Percentiles rank a stretch among this genome's conserved stretches.
Evolutionary conservation across 352 stramenopile species (phyloP).

Genomic region (Pythium sp.): DNA sequence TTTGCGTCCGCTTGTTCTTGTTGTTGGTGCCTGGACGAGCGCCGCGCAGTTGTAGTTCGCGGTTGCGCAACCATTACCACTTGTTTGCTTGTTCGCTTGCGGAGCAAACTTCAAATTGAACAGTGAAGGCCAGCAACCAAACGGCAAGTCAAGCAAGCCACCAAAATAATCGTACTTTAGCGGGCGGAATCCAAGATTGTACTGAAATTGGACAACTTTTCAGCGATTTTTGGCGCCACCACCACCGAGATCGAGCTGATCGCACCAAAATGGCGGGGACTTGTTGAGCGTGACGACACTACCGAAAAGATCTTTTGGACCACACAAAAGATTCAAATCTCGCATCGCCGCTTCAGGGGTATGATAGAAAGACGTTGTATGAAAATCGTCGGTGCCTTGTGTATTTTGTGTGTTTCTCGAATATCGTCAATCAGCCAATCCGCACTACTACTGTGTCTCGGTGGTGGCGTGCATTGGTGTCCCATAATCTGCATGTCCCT

Average conservation of each 20-base stretch:
- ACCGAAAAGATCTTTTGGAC: background rate
- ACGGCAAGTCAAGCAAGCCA: background rate
- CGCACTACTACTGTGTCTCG: background rate
- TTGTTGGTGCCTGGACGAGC: constrained; percentile 4
- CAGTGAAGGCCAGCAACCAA: background rate
- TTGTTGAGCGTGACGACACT: background rate
- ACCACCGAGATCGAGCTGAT: background rate
- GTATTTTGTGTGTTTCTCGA: background rate
- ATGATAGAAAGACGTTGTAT: background rate
- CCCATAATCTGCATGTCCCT: background rate
- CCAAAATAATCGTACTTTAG: background rate
- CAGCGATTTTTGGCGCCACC: background rate
- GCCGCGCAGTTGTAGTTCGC: background rate
- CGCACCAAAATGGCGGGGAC: constrained; percentile 7
- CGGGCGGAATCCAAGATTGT: background rate
- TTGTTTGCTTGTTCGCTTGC: background rate
- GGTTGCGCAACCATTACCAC: background rate
- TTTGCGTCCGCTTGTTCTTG: background rate
- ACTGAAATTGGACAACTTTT: constrained; percentile 6
- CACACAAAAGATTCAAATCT: too few relatives aligned
- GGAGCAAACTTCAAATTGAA: constrained; percentile 15
- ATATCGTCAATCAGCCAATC: background rate
- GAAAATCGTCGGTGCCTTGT: background rate
- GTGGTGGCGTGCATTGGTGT: background rate
- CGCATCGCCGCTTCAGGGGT: too few relatives aligned